Evolutionary conservation across 148 eudicot genomes (phyloP), one percentile per base, ranked within the genome.

Genomic region (Fagopyrum homotropicum): DNA sequence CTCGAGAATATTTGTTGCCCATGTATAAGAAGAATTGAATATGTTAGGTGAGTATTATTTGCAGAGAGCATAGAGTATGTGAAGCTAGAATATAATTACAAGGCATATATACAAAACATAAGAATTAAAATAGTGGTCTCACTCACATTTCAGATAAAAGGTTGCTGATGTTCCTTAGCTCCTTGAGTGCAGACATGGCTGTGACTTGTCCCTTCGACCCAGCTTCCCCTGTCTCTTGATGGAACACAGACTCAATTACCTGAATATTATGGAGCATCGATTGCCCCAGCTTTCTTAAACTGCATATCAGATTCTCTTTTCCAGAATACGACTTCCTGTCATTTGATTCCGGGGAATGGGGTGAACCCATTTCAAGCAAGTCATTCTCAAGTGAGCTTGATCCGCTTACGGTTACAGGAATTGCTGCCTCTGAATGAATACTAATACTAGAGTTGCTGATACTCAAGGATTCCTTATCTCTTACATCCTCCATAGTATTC

Each of bases 81-180:
- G 40, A 35, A 35, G 40, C 3, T 35, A 35, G 40, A 35, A 49
- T 49, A 49, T 49, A 49, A 49, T 7, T 49, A 49, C 52, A 49
- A 49, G 12, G 12, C 2, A 35, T 35, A 35, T 35, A 49, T 9
- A 49, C 9, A 49, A 8, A 49, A 9, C 52, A 49, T 49, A 49
- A 49, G 52, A 49, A 49, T 22, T 22, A 22, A 22, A 0, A 22
- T 22, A 22, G 26, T 22, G 26, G 26, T 22, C 26, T 22, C 52
- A 49, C 52, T 49, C 12, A 49, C 52, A 90, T 86, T 85, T 91
- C 96, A 11, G 85, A 87, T 30, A 94, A 80, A 75, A 91, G 79
- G 80, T 87, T 87, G 86, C 98, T 94, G 74, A 91, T 90, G 71
- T 94, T 91, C 79, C 97, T 80, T 75, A 91, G 98, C 95, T 94